Evolutionary conservation across 2,329 filamentous ascomycete genomes (phyloP).

Genomic region (Pseudopyricularia cyperi): DNA sequence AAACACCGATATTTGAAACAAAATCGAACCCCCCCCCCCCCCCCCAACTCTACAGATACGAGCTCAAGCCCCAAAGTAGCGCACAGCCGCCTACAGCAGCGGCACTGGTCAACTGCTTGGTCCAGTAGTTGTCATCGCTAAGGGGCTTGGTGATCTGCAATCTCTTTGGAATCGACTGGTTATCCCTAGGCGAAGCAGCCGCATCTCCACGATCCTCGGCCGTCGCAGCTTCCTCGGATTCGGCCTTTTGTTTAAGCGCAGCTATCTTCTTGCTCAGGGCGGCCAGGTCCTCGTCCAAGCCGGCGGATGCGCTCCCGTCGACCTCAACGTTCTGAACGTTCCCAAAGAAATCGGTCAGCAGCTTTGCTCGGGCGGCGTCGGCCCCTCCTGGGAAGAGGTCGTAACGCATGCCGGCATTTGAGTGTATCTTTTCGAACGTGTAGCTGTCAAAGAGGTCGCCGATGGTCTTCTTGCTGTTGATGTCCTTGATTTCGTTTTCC

Average conservation of each 20-base stretch:
- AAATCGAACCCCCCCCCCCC: too few relatives aligned
- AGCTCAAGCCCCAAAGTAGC: conserved; percentile 44
- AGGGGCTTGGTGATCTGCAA: conserved; percentile 44
- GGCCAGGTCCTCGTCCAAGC: conserved; percentile 59
- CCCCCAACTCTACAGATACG: conserved; percentile 35
- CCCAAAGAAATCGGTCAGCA: conserved; percentile 94
- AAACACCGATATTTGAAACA: too few relatives aligned
- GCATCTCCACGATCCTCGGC: conserved; percentile 11
- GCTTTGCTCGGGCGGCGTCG: conserved; percentile 58
- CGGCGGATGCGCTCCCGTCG: conserved; percentile 29
- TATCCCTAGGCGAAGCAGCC: conserved; percentile 5
- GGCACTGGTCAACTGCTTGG: conserved; percentile 49
- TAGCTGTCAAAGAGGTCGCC: conserved; percentile 95
- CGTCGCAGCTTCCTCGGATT: conserved; percentile 24
- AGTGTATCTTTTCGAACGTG: conserved; percentile 89
- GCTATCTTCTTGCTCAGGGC: conserved; percentile 59
- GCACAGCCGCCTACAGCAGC: conserved; percentile 49
- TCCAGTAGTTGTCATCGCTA: conserved; percentile 54
- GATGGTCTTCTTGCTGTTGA: conserved; percentile 76
- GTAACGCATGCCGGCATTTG: conserved; percentile 80
- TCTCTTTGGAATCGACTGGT: conserved; percentile 16
- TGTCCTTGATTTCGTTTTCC: conserved; percentile 76
- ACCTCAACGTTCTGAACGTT: conserved; percentile 98
- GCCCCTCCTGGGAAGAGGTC: conserved; percentile 88
- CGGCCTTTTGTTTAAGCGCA: conserved; percentile 33